Base-by-base conservation (phyloP, 805 yeast genomes). In the Lipomyces sp. region DNA sequence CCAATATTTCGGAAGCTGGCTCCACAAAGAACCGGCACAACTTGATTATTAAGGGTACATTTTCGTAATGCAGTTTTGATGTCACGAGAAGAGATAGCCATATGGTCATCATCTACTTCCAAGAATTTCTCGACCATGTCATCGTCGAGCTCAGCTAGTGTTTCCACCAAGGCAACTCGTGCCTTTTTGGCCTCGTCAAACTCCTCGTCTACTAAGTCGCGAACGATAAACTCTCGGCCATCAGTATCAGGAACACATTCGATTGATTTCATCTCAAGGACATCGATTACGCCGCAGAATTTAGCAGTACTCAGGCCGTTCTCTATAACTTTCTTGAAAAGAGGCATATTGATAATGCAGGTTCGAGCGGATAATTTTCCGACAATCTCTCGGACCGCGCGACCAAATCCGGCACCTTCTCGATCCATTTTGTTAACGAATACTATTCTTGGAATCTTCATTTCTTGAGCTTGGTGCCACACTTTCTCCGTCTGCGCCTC, bases 401-500 rank as follows among this genome's bases (percentile, higher is more conserved):
- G 81, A 69, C 97, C 88, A 75, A 87, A 95, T 0, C 98, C 97
- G 0, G 98, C 97, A 29, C 99, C 99, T 15, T 87, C 89, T 66
- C 98, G 83, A 78, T 95, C 99, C 98, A 95, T 93, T 77, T 95
- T 95, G 77, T 95, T 95, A 42, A 95, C 85, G 75, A 86, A 95
- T 11, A 91, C 87, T 11, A 95, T 80, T 59, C 86, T 83, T 0
- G 99, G 98, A 48, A 95, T 86, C 2, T 77, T 77, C 71, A 87
- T 78, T 18, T 83, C 84, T n/a, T 58, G 53, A 0, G 97, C 93
- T 77, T 93, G 97, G 69, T 84, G 85, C 98, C 98, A 95, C 2
- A 95, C 98, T 74, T 92, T 94, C 75, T 93, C 98, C 0, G 99
- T 94, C 77, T 95, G 98, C 0, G 98, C 95, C 76, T 95, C 99